Evolutionary conservation across 495 filamentous ascomycete species (phyloP).

Genomic region (Penicillium cosmopolitanum): DNA sequence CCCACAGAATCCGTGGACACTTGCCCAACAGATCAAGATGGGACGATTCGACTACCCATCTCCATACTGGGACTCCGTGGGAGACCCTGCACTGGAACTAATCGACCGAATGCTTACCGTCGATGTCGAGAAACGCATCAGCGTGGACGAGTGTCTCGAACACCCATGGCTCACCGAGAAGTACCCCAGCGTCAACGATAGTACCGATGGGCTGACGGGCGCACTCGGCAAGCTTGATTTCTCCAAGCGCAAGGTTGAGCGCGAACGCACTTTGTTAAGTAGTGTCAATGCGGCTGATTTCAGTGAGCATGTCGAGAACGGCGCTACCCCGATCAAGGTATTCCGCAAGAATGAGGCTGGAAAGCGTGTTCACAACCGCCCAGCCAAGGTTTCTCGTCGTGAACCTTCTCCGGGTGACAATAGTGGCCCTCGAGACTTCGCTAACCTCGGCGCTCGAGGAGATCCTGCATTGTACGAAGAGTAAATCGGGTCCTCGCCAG

Average conservation of each 20-base stretch:
- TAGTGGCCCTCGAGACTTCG: conserved; percentile 73
- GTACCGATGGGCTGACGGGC: conserved; percentile 89
- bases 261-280: conserved; percentile 85
- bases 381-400: conserved; percentile 29
- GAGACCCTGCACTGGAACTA: conserved; percentile 86
- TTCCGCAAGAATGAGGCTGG: conserved; percentile 72
- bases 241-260: conserved; percentile 72
- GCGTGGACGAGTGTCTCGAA: conserved; percentile 84
- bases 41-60: conserved; percentile 93
- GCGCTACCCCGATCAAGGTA: conserved; percentile 68
- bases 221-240: conserved; percentile 83
- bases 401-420: conserved; percentile 67
- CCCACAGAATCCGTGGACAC: conserved; percentile 75
- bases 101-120: conserved; percentile 96
- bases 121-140: conserved; percentile 79
- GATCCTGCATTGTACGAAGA: conserved; percentile 76
- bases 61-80: conserved; percentile 95
- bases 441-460: conserved; percentile 79
- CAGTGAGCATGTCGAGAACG: conserved; percentile 60
- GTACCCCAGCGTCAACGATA: conserved; percentile 63
- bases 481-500: conserved; percentile 34
- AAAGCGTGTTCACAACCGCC: conserved; percentile 46
- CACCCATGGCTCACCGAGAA: conserved; percentile 84
- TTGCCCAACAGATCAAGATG: conserved; percentile 88
- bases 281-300: conserved; percentile 79